Percentiles rank a stretch among this genome's conserved stretches.
phyloP scores from a whole-genome alignment of 208 protist genomes.

The Wallacemonas sp. region DNA sequence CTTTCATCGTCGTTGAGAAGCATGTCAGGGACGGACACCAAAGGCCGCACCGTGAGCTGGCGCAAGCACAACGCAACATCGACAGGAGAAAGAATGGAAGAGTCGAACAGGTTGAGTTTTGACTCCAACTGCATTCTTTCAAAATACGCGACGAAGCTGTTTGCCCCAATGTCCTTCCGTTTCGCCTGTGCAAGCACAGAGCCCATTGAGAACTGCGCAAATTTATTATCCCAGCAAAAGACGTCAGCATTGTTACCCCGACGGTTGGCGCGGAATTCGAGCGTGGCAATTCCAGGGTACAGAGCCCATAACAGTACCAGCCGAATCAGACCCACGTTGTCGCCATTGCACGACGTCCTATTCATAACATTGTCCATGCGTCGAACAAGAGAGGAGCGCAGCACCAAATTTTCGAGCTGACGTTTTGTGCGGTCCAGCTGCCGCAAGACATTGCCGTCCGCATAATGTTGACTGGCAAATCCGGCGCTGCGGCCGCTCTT shows the following conservation, averaged over 20 bases:
- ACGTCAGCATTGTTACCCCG: slow-evolving; percentile 44
- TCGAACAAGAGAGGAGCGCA: slow-evolving; percentile 62
- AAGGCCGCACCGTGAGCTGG: slow-evolving; percentile 61
- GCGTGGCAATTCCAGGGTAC: slow-evolving; percentile 71
- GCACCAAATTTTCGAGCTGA: slow-evolving; percentile 74
- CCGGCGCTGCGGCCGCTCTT: slow-evolving; percentile 50
- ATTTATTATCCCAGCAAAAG: slow-evolving; percentile 86
- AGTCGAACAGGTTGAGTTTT: slow-evolving; percentile 78
- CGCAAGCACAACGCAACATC: slow-evolving; percentile 75
- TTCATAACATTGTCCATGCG: slow-evolving; percentile 39
- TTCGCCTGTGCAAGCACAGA: slow-evolving; percentile 54
- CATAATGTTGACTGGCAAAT: slow-evolving; percentile 69
- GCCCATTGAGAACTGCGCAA: slow-evolving; percentile 43
- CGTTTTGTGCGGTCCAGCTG: slow-evolving; percentile 81
- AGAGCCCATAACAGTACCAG: slow-evolving; percentile 80
- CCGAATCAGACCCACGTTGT: slow-evolving; percentile 71
- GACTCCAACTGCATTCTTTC: slow-evolving; percentile 82
- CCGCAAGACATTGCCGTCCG: slow-evolving; percentile 68
- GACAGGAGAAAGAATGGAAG: slow-evolving; percentile 61
- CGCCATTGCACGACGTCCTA: slow-evolving; percentile 55
- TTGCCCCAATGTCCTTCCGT: slow-evolving; percentile 36
- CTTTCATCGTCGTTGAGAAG: slow-evolving; percentile 61
- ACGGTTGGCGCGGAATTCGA: slow-evolving; percentile 72
- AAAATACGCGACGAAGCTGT: slow-evolving; percentile 74
- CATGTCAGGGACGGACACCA: slow-evolving; percentile 43